Evolutionary conservation across 2,329 filamentous ascomycete species (phyloP).

Genomic region (Clonostachys sp.): DNA sequence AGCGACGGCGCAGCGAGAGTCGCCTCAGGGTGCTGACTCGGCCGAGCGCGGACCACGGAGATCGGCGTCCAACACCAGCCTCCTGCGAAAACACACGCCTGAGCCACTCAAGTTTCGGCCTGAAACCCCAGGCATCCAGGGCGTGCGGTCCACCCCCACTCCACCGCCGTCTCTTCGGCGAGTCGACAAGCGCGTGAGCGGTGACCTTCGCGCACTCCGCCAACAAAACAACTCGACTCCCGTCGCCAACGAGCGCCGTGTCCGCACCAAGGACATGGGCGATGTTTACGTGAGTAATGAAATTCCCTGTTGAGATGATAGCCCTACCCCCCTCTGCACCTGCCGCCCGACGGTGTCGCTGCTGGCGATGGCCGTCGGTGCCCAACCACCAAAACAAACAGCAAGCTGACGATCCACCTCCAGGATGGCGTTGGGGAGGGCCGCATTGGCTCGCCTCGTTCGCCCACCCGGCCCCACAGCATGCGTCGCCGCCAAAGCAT

Average conservation of each 20-base stretch:
- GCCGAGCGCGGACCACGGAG: conserved; percentile 16
- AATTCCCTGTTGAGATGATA: background rate
- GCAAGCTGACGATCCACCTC: conserved; percentile 11
- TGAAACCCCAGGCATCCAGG: conserved; percentile 56
- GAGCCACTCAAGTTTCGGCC: conserved; percentile 53
- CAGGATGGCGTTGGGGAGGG: conserved; percentile 94
- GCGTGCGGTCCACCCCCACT: conserved; percentile 25
- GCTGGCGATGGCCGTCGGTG: background rate
- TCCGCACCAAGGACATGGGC: conserved; percentile 79
- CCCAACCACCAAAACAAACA: background rate
- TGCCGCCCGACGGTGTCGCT: background rate
- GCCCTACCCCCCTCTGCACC: background rate
- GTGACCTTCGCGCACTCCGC: conserved; percentile 55
- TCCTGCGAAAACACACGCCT: conserved; percentile 46
- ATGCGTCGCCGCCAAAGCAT: conserved; percentile 97
- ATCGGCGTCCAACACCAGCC: conserved; percentile 48
- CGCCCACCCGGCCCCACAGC: conserved; percentile 89
- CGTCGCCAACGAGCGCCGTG: conserved; percentile 82
- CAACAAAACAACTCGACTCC: conserved; percentile 49
- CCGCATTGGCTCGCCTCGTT: conserved; percentile 79
- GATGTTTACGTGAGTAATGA: conserved; percentile 83
- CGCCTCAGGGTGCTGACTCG: conserved; percentile 1
- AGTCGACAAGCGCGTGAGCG: conserved; percentile 63
- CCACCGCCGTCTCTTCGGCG: conserved; percentile 68
- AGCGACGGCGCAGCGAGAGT: background rate